Base-by-base conservation (phyloP, 1,284 basidiomycete genomes). In the Thecaphora thlaspeos region DNA sequence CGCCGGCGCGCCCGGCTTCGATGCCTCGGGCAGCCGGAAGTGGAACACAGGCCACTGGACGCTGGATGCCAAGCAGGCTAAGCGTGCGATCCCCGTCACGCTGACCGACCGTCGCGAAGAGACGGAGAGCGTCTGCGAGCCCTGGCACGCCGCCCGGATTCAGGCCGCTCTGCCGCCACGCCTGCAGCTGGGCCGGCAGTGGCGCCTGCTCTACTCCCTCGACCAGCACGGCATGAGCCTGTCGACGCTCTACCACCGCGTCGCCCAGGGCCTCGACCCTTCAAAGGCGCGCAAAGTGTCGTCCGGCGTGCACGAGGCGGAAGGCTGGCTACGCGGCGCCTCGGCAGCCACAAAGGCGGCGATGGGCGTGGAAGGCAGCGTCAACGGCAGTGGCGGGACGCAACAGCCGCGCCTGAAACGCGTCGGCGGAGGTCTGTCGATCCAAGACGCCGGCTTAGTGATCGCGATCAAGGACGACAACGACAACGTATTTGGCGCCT, bases 221-320 rank as follows among this genome's bases (percentile, higher is more conserved):
- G 94, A 98, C 71, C 92, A 96, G 76, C 90, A 97, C 63, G 94
- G 94, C 0, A 91, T 93, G 42, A 93, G 90, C 10, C 82, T 97
- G 11, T 85, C 88, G 37, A 96, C 94, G 0, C 83, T 97, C 0
- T 78, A 76, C 70, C 23, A 72, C 45, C 57, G 58, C 8, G 71
- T 74, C 3, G 51, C 51, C 5, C 28, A 48, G 1, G 69, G 66
- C 1, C 23, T 70, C 26, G 65, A 70, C 42, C 61, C 66, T 4
- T 44, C 42, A 1, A 40, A 46, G 18, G 40, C 36, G 14, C 43
- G 53, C 3, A 12, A 17, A 7, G 55, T 51, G 1, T 53, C 53
- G n/a, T 47, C 36, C 1, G 58, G 51, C 1, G 48, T 41, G 9
- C 36, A 21, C 1, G 44, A 39, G 1, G 58, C 54, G 3, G 73